Conservation (phyloP, 75 land plant species). For the Pinus tabuliformis region DNA sequence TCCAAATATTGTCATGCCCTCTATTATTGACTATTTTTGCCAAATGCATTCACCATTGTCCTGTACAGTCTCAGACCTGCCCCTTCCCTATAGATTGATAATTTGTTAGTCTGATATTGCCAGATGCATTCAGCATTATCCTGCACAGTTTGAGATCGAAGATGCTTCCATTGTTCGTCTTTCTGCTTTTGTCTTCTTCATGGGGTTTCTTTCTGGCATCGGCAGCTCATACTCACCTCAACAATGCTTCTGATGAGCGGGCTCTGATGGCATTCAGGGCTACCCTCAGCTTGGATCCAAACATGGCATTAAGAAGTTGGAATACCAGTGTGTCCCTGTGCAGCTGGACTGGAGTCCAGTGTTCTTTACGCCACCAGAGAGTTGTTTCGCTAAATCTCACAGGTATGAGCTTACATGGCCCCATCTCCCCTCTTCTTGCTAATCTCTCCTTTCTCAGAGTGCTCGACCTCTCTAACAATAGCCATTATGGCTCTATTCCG, state of each 20-base stretch:
- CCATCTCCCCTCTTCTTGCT: conserved; percentile 28
- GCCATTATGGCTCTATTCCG: conserved; percentile 29
- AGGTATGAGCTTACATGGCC: conserved; percentile 20
- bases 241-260: conserved; percentile 6
- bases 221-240: neutral
- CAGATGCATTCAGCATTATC: too few relatives aligned
- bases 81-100: too few relatives aligned
- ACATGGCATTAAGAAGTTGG: conserved; percentile 5
- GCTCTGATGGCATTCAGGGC: conserved; percentile 20
- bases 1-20: too few relatives aligned
- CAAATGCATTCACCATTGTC: too few relatives aligned
- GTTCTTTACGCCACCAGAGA: conserved; percentile 27
- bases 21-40: too few relatives aligned
- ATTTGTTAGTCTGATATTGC: too few relatives aligned
- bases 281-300: neutral
- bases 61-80: too few relatives aligned
- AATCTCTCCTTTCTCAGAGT: conserved; percentile 23
- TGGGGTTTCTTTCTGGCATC: neutral
- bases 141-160: neutral
- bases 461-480: conserved; percentile 33
- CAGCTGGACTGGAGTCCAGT: conserved; percentile 21
- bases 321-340: neutral
- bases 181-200: neutral
- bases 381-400: conserved; percentile 21
- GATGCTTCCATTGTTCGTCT: neutral